These are phyloP conservation scores for Globisporangium paroecandrum DNA, from an alignment of 352 stramenopile genomes.

Conservation along the genomic window DNA sequence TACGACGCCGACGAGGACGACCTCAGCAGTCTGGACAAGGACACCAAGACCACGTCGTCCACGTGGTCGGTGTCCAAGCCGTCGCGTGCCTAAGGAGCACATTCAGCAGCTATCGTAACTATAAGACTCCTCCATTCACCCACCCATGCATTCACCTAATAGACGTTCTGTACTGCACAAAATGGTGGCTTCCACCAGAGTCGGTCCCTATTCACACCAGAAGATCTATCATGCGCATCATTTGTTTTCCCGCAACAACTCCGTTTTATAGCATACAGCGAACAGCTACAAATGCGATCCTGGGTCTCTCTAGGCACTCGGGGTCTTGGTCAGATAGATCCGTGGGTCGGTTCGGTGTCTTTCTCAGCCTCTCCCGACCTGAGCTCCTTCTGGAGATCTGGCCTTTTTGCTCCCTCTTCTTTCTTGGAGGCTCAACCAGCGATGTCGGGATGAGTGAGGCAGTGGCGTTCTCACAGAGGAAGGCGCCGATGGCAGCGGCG, in stretches of 20 bases:
- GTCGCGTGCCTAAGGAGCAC: conserved; percentile 1
- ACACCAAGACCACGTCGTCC: conserved; percentile 12
- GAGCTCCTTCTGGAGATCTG: not conserved
- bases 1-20: not conserved
- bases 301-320: not conserved
- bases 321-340: not conserved
- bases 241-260: not conserved
- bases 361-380: not conserved
- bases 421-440: not conserved
- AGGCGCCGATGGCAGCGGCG: not conserved
- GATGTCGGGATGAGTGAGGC: not conserved
- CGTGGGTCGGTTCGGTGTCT: not conserved
- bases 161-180: not conserved
- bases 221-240: not conserved
- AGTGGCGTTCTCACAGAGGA: not conserved
- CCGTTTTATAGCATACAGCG: not conserved
- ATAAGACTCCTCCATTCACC: not conserved
- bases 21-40: not conserved
- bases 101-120: not conserved
- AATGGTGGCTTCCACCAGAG: not conserved
- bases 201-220: not conserved
- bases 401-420: not conserved
- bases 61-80: conserved; percentile 15
- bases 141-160: not conserved
- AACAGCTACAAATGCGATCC: not conserved